Conservation (phyloP, 208 protist species). For the Leishmania mexicana region DNA sequence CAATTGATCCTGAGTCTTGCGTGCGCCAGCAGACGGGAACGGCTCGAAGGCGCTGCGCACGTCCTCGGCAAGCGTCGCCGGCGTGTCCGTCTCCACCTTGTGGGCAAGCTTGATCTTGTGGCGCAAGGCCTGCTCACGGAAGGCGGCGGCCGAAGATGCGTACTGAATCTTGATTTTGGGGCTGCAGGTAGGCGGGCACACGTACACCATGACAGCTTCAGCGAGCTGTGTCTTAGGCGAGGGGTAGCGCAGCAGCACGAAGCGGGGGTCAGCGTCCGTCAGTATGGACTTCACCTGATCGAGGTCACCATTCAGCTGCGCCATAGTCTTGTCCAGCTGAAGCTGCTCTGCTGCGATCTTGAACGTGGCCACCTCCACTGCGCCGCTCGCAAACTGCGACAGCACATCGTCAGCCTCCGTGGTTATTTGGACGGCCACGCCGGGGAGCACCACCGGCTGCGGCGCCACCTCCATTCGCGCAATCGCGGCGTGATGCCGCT, state of each 20-base stretch:
- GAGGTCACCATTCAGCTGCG: constrained; percentile 18
- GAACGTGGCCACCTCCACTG: constrained; percentile 51
- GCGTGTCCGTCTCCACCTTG: constrained; percentile 52
- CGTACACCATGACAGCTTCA: constrained; percentile 62
- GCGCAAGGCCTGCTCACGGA: constrained; percentile 45
- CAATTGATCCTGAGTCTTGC: constrained; percentile 2
- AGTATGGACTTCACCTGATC: constrained; percentile 34
- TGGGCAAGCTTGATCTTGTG: constrained; percentile 51
- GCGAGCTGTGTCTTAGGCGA: constrained; percentile 23
- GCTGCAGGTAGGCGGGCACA: constrained; percentile 68
- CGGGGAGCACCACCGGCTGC: constrained; percentile 57
- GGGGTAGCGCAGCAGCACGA: constrained; percentile 38
- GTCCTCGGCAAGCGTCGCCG: constrained; percentile 43
- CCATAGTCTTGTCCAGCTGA: constrained; percentile 20
- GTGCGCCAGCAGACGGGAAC: constrained; percentile 12
- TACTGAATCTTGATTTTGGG: constrained; percentile 77
- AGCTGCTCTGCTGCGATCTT: constrained; percentile 34
- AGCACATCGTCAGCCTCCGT: constrained; percentile 44
- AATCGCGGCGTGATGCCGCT: constrained; percentile 51
- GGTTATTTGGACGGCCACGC: constrained; percentile 49
- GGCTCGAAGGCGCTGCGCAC: constrained; percentile 50
- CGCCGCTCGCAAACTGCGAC: constrained; percentile 32
- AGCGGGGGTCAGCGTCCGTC: constrained; percentile 36
- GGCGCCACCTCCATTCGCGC: constrained; percentile 70
- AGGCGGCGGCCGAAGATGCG: constrained; percentile 68